phyloP scores from a whole-genome alignment of 2,329 filamentous ascomycete genomes.

The Ramichloridium luteum region DNA sequence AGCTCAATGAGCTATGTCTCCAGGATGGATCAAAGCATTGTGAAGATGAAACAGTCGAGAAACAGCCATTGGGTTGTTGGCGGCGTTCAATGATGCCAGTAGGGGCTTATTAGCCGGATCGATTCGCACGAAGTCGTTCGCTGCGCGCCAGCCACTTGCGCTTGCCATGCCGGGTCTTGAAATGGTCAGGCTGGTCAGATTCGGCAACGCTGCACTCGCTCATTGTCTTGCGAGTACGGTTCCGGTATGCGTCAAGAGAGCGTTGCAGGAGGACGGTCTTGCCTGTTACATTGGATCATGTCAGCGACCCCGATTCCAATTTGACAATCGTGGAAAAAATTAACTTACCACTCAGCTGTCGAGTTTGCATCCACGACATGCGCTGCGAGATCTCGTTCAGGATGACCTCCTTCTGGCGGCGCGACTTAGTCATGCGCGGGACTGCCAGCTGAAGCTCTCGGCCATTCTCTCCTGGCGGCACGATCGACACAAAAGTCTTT shows the following conservation, averaged over 20 bases:
- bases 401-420: constrained; percentile 70
- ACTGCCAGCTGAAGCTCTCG: constrained; percentile 60
- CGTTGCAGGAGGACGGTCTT: constrained; percentile 14
- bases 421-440: constrained; percentile 57
- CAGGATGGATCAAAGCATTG: no score
- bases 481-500: constrained; percentile 36
- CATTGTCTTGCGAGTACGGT: constrained; percentile 77
- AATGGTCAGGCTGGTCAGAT: constrained; percentile 63
- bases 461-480: constrained; percentile 46
- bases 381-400: constrained; percentile 88
- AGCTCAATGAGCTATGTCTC: no score
- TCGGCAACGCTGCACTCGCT: constrained; percentile 67
- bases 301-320: neutral
- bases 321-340: neutral
- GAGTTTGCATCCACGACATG: constrained; percentile 67
- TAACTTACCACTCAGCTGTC: neutral
- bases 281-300: no score
- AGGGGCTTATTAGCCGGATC: no score
- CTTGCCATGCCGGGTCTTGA: constrained; percentile 81
- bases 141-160: constrained; percentile 42
- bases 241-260: constrained; percentile 83
- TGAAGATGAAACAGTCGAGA: no score
- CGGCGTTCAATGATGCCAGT: no score
- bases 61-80: no score
- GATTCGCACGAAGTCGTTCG: constrained; percentile 28